Base-by-base conservation (phyloP, 352 stramenopile genomes). In the Phytophthora vignae region DNA sequence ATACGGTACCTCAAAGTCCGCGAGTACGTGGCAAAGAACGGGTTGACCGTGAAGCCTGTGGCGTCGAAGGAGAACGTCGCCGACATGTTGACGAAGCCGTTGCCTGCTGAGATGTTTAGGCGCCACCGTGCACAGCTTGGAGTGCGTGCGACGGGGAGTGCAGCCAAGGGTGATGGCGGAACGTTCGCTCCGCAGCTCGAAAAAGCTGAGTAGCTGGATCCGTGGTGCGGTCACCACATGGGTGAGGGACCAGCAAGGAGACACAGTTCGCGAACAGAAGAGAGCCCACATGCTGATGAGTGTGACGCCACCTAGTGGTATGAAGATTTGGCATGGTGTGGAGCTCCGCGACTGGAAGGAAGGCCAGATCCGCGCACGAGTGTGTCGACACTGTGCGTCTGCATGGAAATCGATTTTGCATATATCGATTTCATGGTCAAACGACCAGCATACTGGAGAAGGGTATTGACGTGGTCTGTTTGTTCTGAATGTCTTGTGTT, bases 41-140 rank as follows among this genome's bases (percentile, higher is more conserved):
- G 33, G 17, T 36, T 66, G 15, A 55, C 52, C 3, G 44, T 65
- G 25, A 31, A 25, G 19, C 27, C 64, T 19, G 56, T 72, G 3
- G 15, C 49, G 38, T 65, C 65, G 4, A 61, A 53, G 53, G 65
- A 17, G 36, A 72, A 67, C 55, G 57, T 66, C 2, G 56, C 25
- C 7, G 64, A 67, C n/a, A 50, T 59, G 7, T 19, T 71, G 48
- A 67, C 52, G 10, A 67, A 72, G 22, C 56, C 64, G 11, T 49
- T 71, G 52, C 48, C 48, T 21, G 9, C 27, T 9, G 55, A 71
- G 8, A 48, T 14, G 6, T 66, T 71, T 65, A 17, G 56, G 31
- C 21, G 49, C 1, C 64, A 71, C 49, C 44, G 49, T 55, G 55
- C 53, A 9, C 59, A 42, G 33, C n/a, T 61, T 7, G 49, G 48